A percentile compares a stretch with the other conserved stretches of the same genome.
phyloP scores from a whole-genome alignment of 495 filamentous ascomycete genomes.

The Trypethelium eluteriae region DNA sequence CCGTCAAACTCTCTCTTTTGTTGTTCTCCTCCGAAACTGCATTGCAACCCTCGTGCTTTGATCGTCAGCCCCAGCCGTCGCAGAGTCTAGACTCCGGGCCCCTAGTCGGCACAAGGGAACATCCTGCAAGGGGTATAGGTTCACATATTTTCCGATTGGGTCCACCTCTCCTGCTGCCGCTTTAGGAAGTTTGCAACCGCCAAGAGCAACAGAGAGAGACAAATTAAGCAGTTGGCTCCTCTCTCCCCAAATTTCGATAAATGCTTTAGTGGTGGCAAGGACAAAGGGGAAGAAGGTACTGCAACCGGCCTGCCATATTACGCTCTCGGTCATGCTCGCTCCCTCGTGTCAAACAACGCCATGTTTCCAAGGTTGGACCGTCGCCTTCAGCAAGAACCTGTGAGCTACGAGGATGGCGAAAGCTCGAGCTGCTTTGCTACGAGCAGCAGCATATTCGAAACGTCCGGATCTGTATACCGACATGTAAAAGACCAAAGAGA shows the following conservation, averaged over 20 bases:
- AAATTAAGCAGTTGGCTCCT: constrained; percentile 6
- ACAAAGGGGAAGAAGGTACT: background rate
- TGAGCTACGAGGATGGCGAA: background rate
- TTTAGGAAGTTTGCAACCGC: constrained; percentile 5
- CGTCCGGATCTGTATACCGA: background rate
- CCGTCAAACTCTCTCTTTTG: background rate
- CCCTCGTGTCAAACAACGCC: background rate
- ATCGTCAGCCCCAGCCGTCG: background rate
- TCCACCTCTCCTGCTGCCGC: background rate
- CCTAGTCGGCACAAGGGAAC: background rate
- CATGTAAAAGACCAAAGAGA: background rate
- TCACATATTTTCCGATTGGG: constrained; percentile 12
- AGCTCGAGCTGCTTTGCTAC: background rate
- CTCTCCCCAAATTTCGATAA: constrained; percentile 5
- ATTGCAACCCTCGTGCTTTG: background rate
- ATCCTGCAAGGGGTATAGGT: background rate
- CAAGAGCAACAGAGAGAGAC: background rate
- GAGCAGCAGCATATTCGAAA: constrained; percentile 4
- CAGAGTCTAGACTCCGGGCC: background rate
- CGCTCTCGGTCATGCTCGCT: constrained; percentile 10
- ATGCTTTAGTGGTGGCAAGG: background rate
- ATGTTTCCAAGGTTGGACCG: constrained; percentile 1
- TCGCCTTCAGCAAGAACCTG: constrained; percentile 1
- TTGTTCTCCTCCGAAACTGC: background rate
- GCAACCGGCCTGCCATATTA: constrained; percentile 11